Evolutionary conservation across 2,329 filamentous ascomycete species (phyloP).

Genomic region (Pseudogymnoascus sp.): DNA sequence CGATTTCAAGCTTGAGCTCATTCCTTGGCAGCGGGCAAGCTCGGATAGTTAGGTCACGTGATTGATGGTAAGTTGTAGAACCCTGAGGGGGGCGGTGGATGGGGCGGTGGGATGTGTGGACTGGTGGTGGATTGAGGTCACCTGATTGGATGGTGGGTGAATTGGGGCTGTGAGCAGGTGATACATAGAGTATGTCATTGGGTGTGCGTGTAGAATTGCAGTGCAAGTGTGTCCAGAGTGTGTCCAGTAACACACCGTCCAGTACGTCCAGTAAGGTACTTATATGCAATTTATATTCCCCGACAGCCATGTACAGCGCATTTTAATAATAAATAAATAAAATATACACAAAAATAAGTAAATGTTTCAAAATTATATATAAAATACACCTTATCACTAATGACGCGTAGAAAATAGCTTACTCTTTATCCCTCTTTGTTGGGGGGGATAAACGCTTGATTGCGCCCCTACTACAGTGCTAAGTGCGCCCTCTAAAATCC

Average conservation of each 20-base stretch:
- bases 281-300: not conserved
- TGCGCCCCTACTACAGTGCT: not conserved
- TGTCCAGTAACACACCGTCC: not conserved
- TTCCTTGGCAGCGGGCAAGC: slow-evolving; percentile 16
- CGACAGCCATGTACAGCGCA: not conserved
- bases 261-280: not conserved
- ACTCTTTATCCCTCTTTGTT: not conserved
- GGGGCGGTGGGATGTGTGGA: slow-evolving; percentile 16
- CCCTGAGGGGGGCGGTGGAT: slow-evolving; percentile 10
- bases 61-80: not conserved
- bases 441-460: not conserved
- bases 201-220: not conserved
- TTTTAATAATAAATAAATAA: not conserved
- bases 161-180: slow-evolving; percentile 7
- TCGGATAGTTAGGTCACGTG: slow-evolving; percentile 9
- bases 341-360: not conserved
- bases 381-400: not conserved
- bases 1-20: slow-evolving; percentile 12
- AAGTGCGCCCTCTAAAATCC: not conserved
- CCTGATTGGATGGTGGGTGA: not conserved
- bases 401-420: too few species aligned
- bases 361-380: not conserved
- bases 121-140: not conserved
- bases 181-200: not conserved
- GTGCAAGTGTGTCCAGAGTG: not conserved